Percentiles rank a stretch among this genome's conserved stretches.
phyloP scores from a whole-genome alignment of 1,284 basidiomycete species.

The Trichosporon sp. region DNA sequence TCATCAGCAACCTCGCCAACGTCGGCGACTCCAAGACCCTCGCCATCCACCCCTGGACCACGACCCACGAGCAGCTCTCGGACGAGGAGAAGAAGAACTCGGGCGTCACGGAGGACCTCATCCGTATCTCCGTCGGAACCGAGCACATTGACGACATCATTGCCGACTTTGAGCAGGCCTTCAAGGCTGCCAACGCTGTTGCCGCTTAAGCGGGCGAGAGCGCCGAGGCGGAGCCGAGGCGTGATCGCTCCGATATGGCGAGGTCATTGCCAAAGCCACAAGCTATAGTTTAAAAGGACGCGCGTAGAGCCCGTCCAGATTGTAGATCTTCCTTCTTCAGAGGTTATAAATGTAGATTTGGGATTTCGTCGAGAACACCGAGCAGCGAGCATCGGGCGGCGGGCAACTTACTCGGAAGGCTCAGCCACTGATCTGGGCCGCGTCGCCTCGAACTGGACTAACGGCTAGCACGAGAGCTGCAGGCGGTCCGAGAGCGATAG shows the following conservation, averaged over 20 bases:
- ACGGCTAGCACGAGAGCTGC: too few species aligned
- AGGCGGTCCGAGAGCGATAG: too few species aligned
- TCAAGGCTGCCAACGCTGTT: constrained; percentile 40
- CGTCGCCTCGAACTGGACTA: too few species aligned
- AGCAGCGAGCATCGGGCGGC: not conserved
- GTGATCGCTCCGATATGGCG: too few species aligned
- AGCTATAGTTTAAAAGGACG: constrained; percentile 3
- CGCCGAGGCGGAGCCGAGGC: too few species aligned
- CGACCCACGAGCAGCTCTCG: constrained; percentile 64
- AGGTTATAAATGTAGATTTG: constrained; percentile 21
- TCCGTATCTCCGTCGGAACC: constrained; percentile 77
- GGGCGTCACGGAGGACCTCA: constrained; percentile 78
- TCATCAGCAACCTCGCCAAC: constrained; percentile 76
- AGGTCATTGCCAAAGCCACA: too few species aligned
- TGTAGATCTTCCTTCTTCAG: constrained; percentile 8
- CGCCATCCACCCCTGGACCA: constrained; percentile 78
- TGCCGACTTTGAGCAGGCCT: constrained; percentile 75
- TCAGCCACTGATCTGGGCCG: not conserved
- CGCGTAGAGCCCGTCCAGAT: not conserved
- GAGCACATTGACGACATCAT: constrained; percentile 84
- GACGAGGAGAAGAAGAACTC: constrained; percentile 68
- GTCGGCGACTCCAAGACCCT: constrained; percentile 78
- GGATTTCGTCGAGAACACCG: not conserved
- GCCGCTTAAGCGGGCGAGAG: not conserved
- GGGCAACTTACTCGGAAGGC: not conserved